Conservation (phyloP, 306 rosid species). For the Begonia loranthoides region DNA sequence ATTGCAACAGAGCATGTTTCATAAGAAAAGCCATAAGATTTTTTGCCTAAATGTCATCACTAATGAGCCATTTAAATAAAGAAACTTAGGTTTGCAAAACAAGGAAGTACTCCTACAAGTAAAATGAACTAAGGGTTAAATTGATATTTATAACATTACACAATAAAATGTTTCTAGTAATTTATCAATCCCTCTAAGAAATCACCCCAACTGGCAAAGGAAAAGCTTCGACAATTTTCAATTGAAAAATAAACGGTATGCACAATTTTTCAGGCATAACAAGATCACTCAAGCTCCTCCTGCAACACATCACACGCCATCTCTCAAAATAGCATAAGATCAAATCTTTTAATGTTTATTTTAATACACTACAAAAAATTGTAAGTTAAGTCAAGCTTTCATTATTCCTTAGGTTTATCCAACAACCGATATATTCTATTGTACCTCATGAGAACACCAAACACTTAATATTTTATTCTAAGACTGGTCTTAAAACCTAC, state of each 20-base stretch:
- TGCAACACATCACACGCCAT: too few relatives aligned
- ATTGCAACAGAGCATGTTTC: slow-evolving; percentile 19
- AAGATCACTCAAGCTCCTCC: too few relatives aligned
- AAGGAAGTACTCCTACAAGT: neutral
- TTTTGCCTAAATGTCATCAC: neutral
- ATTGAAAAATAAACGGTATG: too few relatives aligned
- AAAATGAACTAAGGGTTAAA: neutral
- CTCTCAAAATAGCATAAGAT: neutral
- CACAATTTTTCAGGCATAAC: too few relatives aligned
- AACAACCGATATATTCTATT: too few relatives aligned
- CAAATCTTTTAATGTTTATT: neutral
- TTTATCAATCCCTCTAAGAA: too few relatives aligned
- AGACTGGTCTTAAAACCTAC: neutral
- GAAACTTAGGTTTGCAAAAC: neutral
- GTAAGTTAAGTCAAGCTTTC: neutral
- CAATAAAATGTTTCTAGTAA: too few relatives aligned
- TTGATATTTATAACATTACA: too few relatives aligned
- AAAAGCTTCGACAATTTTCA: too few relatives aligned
- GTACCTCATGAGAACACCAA: too few relatives aligned
- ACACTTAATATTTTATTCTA: neutral
- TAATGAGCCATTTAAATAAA: neutral
- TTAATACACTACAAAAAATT: neutral
- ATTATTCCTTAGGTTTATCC: too few relatives aligned
- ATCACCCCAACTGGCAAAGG: too few relatives aligned
- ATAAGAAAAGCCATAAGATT: neutral